Base-by-base conservation (phyloP, 2,329 filamentous ascomycete genomes). In the Colletotrichum sublineola region DNA sequence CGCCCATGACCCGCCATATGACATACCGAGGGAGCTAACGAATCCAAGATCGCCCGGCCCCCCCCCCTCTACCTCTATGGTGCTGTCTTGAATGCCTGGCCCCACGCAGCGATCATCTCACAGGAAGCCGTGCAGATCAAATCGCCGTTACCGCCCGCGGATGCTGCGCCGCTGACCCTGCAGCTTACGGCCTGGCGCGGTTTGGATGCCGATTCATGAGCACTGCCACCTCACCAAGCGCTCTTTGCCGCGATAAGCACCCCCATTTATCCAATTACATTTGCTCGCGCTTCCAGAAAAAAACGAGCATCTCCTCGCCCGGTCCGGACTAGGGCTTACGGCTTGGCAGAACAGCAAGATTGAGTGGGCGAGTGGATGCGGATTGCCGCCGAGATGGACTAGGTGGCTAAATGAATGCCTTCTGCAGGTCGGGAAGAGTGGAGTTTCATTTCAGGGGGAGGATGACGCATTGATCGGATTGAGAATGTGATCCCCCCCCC, bases 231-330 rank as follows among this genome's bases (percentile, higher is more conserved):
- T 9, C 46, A n/a, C 52, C 24, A 63, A 38, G 44, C 46, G 61
- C 61, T 29, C 14, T 40, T 52, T 63, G 48, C 61, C 61, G 61
- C 60, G 44, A n/a, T 12, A 14, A 62, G 36, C 20, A 20, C 31
- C 15, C 20, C 29, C 46, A 0, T 52, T 12, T 6, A 20, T 11
- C 61, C 33, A 42, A 52, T 42, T n/a, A 40, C 46, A 12, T 8
- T 8, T 36, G 15, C 55, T 18, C 8, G 61, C 46, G 61, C 46
- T 63, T 63, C 33, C 33, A 20, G 8, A 2, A 12, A 18, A 5
- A 18, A 5, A 18, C 18, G 40, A 12, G 15, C 29, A 44, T 36
- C 53, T 9, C n/a, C 20, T 14, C 8, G 24, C 33, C 4, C 5
- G 11, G 2, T n/a, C 31, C 6, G 33, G 31, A 24, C 33, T n/a